Evolutionary conservation across 257 asterid genomes (phyloP), one percentile per base, ranked within the genome.

Genomic region (Solanum paucissectum): DNA sequence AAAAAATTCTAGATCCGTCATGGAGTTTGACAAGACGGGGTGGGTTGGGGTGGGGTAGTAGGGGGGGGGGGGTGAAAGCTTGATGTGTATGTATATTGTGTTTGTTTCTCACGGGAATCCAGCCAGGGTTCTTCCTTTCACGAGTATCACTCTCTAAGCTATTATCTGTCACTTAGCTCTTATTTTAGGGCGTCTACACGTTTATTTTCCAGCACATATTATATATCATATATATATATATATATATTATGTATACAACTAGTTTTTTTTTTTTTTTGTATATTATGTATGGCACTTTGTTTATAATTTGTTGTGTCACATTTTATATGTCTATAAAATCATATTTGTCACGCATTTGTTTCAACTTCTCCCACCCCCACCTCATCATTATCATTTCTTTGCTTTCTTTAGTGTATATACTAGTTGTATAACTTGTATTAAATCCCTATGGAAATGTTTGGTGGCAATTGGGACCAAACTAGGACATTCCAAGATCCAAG

Each of bases 61-160:
- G 74, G 37, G 20, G 72, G 33, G 9, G 38, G 1, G 82, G 82
- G 18, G 5, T 73, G 81, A 20, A 73, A 73, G 81, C 81, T 73
- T 73, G 58, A 89, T 90, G 84, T 88, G 87, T 88, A 71, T 87
- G 87, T 88, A 82, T 87, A 55, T 16, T 69, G 68, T 62, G 88
- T 87, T 85, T 72, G 52, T 34, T 13, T 66, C 87, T 91, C 91
- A 90, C 92, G 91, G 90, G 92, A 85, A 87, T 90, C 91, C 84
- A 68, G 86, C 68, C 90, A 37, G 40, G 27, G 18, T 11, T 29
- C 42, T 81, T 81, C 86, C 73, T 73, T 86, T 89, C 93, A 91
- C 90, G 91, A 90, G 92, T 73, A 88, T 87, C 90, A 74, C 33
- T 69, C 89, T 46, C 60, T 34, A 71, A 71, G 42, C 37, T 79